These are phyloP conservation scores for Mycena belliarum DNA, from an alignment of 768 basidiomycete species.

Conservation along the genomic window DNA sequence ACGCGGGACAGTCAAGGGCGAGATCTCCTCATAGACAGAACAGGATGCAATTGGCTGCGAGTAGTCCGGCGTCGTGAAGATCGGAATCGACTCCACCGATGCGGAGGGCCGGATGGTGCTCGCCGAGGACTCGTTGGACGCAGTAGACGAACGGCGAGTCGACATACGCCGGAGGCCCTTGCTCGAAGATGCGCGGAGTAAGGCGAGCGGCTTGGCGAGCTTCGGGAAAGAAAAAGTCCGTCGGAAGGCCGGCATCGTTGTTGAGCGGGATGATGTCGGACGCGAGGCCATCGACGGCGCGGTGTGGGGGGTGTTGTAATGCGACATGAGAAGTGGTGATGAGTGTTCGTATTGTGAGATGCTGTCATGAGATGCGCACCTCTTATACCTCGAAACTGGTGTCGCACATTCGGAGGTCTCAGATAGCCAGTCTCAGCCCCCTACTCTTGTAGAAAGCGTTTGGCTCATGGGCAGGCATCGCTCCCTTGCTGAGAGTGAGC, in stretches of 20 bases:
- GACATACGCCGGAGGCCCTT: constrained; percentile 5
- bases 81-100: constrained; percentile 1
- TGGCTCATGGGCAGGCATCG: background rate
- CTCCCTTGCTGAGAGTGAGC: background rate
- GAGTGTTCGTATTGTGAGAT: no score
- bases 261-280: constrained; percentile 1
- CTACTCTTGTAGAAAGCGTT: background rate
- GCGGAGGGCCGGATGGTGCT: background rate
- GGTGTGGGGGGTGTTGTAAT: background rate
- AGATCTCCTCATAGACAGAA: background rate
- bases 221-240: background rate
- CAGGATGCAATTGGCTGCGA: background rate
- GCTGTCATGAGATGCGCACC: background rate
- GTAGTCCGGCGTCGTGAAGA: constrained; percentile 11
- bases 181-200: background rate
- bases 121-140: background rate
- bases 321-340: no score
- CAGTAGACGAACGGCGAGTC: background rate
- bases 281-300: background rate
- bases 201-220: constrained; percentile 3
- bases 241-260: constrained; percentile 6
- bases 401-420: constrained; percentile 4
- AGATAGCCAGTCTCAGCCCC: background rate
- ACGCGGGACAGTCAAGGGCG: constrained; percentile 1
- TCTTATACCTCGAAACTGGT: constrained; percentile 8